phyloP scores from a whole-genome alignment of 2,329 filamentous ascomycete genomes.

The Clonostachys sp. region DNA sequence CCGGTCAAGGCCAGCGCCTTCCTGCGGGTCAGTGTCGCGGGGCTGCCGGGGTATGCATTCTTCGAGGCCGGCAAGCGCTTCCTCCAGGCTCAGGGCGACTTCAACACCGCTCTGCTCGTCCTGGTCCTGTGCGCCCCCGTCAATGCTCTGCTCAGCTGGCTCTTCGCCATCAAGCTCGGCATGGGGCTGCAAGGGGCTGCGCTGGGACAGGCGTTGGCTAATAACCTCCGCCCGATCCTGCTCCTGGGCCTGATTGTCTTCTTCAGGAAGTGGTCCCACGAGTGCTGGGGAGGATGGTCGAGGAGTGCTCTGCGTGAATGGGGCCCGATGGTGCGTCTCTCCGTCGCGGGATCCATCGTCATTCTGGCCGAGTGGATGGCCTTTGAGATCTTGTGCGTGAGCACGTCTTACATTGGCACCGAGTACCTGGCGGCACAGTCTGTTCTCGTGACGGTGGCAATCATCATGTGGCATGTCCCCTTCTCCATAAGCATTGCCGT shows the following conservation, averaged over 20 bases:
- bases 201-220: conserved; percentile 40
- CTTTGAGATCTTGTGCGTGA: conserved; percentile 36
- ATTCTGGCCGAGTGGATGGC: conserved; percentile 36
- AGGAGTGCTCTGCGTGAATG: conserved; percentile 26
- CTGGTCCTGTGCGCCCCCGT: conserved; percentile 40
- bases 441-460: conserved; percentile 30
- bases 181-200: conserved; percentile 47
- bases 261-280: conserved; percentile 23
- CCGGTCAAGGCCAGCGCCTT: conserved; percentile 44
- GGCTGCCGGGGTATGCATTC: conserved; percentile 45
- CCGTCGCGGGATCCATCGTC: conserved; percentile 29
- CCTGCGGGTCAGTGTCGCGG: conserved; percentile 39
- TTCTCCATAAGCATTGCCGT: conserved; percentile 35
- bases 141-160: conserved; percentile 43
- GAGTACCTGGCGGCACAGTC: conserved; percentile 34
- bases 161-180: conserved; percentile 32
- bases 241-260: conserved; percentile 39
- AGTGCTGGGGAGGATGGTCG: conserved; percentile 27
- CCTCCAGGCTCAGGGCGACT: conserved; percentile 49
- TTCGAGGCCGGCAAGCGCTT: conserved; percentile 52
- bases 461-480: conserved; percentile 35
- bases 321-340: conserved; percentile 31
- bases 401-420: conserved; percentile 37
- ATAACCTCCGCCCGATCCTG: conserved; percentile 40
- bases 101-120: conserved; percentile 40